phyloP scores from a whole-genome alignment of 257 asterid genomes.

The Solanum bulbocastanum region DNA sequence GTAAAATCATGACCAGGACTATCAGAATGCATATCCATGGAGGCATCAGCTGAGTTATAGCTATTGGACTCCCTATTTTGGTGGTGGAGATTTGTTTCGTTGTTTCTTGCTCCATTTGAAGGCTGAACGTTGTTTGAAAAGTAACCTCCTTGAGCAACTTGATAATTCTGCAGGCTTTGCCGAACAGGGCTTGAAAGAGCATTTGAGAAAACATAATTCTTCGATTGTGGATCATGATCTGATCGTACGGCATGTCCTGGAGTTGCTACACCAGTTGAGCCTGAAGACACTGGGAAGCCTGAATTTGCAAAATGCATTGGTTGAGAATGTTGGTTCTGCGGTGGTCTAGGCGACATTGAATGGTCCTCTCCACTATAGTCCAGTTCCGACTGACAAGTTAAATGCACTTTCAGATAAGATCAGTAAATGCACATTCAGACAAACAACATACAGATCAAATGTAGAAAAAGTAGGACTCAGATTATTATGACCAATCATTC shows the following conservation, averaged over 20 bases:
- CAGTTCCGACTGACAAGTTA: slow-evolving; percentile 21
- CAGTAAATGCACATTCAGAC: background rate
- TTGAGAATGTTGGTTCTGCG: slow-evolving; percentile 22
- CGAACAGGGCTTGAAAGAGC: slow-evolving; percentile 43
- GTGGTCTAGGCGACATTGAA: slow-evolving; percentile 32
- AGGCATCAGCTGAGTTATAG: slow-evolving; percentile 19
- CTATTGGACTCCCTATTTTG: slow-evolving; percentile 23
- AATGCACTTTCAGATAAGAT: background rate
- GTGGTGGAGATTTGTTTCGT: slow-evolving; percentile 13
- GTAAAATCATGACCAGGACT: slow-evolving; percentile 19
- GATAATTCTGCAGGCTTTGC: slow-evolving; percentile 34
- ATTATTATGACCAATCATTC: background rate
- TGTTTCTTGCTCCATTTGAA: slow-evolving; percentile 14
- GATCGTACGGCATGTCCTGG: slow-evolving; percentile 13
- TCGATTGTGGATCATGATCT: slow-evolving; percentile 29
- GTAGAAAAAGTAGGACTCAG: background rate
- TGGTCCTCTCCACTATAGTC: slow-evolving; percentile 33
- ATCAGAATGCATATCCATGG: slow-evolving; percentile 46
- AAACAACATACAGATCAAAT: background rate
- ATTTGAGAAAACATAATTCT: slow-evolving; percentile 35
- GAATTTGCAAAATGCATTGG: slow-evolving; percentile 18
- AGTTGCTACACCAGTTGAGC: slow-evolving; percentile 14
- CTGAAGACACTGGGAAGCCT: slow-evolving; percentile 15
- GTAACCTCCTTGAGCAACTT: slow-evolving; percentile 22
- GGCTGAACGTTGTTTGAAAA: slow-evolving; percentile 13